Evolutionary conservation across 2,329 filamentous ascomycete genomes (phyloP).

Genomic region (Hymenoscyphus fructigenus): DNA sequence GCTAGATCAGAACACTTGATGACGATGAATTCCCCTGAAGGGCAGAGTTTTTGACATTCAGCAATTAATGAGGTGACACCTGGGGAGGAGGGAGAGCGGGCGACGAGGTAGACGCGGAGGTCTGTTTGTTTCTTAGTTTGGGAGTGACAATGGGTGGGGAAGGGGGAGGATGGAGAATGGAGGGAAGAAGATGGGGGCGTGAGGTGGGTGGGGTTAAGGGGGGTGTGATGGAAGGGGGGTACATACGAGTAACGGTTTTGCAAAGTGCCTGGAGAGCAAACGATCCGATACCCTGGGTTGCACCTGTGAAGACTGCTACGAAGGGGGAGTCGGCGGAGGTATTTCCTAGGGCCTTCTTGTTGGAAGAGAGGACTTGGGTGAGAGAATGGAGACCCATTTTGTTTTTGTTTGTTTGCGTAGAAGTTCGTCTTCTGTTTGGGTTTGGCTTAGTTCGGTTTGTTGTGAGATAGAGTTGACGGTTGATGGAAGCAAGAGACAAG

Average conservation of each 20-base stretch:
- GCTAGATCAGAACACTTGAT: constrained; percentile 21
- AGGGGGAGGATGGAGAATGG: neutral
- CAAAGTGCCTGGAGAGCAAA: neutral
- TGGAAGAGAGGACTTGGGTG: neutral
- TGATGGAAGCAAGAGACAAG: neutral
- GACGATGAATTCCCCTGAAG: constrained; percentile 37
- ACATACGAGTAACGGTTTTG: neutral
- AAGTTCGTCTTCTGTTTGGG: neutral
- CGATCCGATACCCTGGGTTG: neutral
- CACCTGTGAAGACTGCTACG: neutral
- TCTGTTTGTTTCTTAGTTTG: neutral
- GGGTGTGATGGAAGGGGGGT: neutral
- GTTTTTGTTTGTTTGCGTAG: neutral
- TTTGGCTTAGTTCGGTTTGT: neutral
- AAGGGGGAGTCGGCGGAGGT: neutral
- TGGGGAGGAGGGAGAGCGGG: constrained; percentile 33
- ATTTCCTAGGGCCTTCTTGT: neutral
- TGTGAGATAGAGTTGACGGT: neutral
- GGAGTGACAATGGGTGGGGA: neutral
- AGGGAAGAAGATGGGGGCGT: neutral
- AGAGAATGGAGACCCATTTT: neutral
- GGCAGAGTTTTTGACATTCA: constrained; percentile 32
- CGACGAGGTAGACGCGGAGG: constrained; percentile 38
- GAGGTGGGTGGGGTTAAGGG: neutral
- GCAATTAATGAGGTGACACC: constrained; percentile 26